Evolutionary conservation across 1,139 yeast species (phyloP).

Genomic region (Magnusiomyces clavatus): DNA sequence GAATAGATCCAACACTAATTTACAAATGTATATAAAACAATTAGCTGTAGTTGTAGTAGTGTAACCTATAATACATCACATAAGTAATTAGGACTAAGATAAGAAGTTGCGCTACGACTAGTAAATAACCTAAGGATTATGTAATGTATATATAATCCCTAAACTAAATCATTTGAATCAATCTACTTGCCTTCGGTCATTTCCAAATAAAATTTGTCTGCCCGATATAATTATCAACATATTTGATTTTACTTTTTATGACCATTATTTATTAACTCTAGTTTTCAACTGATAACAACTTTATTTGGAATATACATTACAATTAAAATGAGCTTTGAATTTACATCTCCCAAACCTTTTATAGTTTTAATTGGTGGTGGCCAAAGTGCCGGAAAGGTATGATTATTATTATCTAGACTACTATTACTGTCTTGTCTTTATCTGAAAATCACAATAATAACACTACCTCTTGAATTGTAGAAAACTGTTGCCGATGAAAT

Average conservation of each 20-base stretch:
- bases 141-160: too few relatives aligned
- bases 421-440: background rate
- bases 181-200: background rate
- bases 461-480: background rate
- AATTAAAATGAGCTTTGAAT: background rate
- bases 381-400: slow-evolving; percentile 58
- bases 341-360: slow-evolving; percentile 20
- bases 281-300: too few relatives aligned
- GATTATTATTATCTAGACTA: slow-evolving; percentile 28
- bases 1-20: too few relatives aligned
- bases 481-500: slow-evolving; percentile 27
- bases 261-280: background rate
- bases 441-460: background rate
- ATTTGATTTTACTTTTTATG: too few relatives aligned
- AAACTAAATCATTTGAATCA: too few relatives aligned
- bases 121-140: too few relatives aligned
- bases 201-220: background rate
- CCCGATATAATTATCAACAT: background rate
- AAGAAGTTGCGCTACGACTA: too few relatives aligned
- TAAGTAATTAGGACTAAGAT: too few relatives aligned
- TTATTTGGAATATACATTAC: too few relatives aligned
- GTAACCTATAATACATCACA: too few relatives aligned
- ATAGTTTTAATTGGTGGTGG: slow-evolving; percentile 66
- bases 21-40: too few relatives aligned
- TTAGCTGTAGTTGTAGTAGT: too few relatives aligned